A percentile compares a stretch with the other conserved stretches of the same genome.
These are phyloP conservation scores for Asterella californica DNA, from an alignment of 225 moss, liverwort and hornwort species.

Conservation along the genomic window DNA sequence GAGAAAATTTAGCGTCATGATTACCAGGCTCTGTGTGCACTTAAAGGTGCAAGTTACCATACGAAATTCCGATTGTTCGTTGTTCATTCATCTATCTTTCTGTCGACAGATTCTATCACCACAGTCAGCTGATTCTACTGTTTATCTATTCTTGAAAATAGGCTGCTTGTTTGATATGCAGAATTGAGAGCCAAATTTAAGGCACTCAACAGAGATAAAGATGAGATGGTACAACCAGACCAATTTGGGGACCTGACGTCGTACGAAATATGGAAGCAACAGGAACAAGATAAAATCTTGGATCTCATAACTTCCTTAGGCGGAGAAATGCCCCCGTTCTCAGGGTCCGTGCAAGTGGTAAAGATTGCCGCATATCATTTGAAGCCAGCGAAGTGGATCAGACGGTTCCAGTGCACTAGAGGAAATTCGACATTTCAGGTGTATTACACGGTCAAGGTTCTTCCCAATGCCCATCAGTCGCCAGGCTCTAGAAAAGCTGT, in stretches of 20 bases:
- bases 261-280: constrained; percentile 41
- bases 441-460: constrained; percentile 45
- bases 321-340: constrained; percentile 41
- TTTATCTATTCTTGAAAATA: neutral
- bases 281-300: constrained; percentile 35
- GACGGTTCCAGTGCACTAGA: constrained; percentile 30
- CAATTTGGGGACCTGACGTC: constrained; percentile 35
- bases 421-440: constrained; percentile 32
- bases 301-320: constrained; percentile 38
- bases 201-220: constrained; percentile 33
- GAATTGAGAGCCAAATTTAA: constrained; percentile 39
- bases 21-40: no score
- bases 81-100: no score
- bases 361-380: constrained; percentile 40
- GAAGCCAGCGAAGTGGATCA: constrained; percentile 24
- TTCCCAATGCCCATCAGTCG: constrained; percentile 21
- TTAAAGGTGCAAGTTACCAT: no score
- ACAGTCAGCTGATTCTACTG: neutral
- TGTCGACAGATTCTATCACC: no score
- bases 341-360: constrained; percentile 43
- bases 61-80: no score
- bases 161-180: constrained; percentile 23
- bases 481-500: neutral
- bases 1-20: no score
- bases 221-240: constrained; percentile 15